Evolutionary conservation across 345 rosid species (phyloP).

Genomic region (Eutrema japonicum): DNA sequence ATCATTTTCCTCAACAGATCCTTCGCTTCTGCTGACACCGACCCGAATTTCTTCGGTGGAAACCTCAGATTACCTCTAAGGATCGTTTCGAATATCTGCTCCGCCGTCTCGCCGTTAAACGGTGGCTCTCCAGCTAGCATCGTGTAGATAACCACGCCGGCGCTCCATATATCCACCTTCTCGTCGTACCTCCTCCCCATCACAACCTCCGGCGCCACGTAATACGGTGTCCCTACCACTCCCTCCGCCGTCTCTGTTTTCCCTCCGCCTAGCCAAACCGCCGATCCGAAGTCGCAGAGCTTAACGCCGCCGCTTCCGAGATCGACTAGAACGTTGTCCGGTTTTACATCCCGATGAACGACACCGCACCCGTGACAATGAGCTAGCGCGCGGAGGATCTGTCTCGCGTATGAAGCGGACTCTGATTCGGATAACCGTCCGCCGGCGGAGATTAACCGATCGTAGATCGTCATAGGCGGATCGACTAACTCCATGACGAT

Average conservation of each 20-base stretch:
- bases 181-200: conserved; percentile 66
- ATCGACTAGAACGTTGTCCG: conserved; percentile 70
- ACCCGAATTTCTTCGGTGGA: conserved; percentile 53
- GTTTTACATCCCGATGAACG: conserved; percentile 81
- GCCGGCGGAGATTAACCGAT: conserved; percentile 45
- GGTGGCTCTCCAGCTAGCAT: conserved; percentile 80
- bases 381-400: conserved; percentile 59
- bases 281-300: conserved; percentile 80
- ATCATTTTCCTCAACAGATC: conserved; percentile 83
- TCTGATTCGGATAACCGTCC: conserved; percentile 48
- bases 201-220: conserved; percentile 84
- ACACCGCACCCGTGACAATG: conserved; percentile 74
- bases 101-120: conserved; percentile 72
- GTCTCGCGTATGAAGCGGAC: conserved; percentile 50
- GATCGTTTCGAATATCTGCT: conserved; percentile 67
- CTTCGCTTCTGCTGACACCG: conserved; percentile 58
- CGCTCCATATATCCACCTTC: conserved; percentile 91
- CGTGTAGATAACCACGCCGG: conserved; percentile 70
- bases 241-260: conserved; percentile 49
- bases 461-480: conserved; percentile 56
- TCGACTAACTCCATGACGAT: conserved; percentile 70
- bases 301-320: conserved; percentile 45
- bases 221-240: conserved; percentile 84
- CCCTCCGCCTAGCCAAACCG: conserved; percentile 50
- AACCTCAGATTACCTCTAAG: conserved; percentile 75